Base-by-base conservation (phyloP, 257 asterid genomes). In the Nicotiana knightiana region DNA sequence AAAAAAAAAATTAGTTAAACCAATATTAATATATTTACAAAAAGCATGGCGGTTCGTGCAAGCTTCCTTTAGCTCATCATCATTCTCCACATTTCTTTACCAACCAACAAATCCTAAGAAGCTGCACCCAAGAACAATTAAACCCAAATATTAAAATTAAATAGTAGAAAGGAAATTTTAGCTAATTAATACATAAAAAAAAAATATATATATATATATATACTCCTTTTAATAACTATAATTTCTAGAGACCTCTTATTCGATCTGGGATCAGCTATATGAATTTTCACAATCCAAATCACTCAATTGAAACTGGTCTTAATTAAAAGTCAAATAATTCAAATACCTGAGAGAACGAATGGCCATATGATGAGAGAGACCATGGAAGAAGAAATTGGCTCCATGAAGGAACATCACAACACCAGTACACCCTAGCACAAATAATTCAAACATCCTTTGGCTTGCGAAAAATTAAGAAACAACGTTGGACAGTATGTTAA, bases 331-430 rank as follows among this genome's bases (percentile, higher is more conserved):
- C 37, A 37, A 24, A 48, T 4, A 48, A 28, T 21, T 21, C 24
- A 13, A 17, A 4, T 62, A 89, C 97, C 94, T 89, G 90, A 92
- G 84, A 15, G 88, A 87, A 67, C 93, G 90, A 70, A 89, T 16
- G 64, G 88, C 81, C 11, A 87, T 30, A n/a, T 79, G 90, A 57
- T 88, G 84, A 64, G 92, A 83, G 37, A 91, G 87, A 63, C 91
- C 90, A 57, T 85, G 90, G 87, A 89, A 91, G 90, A 91, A 84
- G 87, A 89, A 89, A 82, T 88, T 89, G 70, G 88, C 91, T 68
- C 92, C 93, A 61, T 92, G 97, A 71, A 92, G 93, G 85, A 89
- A 88, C 87, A 90, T 81, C 87, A 91, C 97, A 30, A 92, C 86
- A 76, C 92, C 94, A 12, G 94, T 86, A 91, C 94, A 92, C 17